Percentiles rank a stretch among this genome's conserved stretches.
Evolutionary conservation across 495 filamentous ascomycete species (phyloP).

Genomic region (Lophium mytilinum): DNA sequence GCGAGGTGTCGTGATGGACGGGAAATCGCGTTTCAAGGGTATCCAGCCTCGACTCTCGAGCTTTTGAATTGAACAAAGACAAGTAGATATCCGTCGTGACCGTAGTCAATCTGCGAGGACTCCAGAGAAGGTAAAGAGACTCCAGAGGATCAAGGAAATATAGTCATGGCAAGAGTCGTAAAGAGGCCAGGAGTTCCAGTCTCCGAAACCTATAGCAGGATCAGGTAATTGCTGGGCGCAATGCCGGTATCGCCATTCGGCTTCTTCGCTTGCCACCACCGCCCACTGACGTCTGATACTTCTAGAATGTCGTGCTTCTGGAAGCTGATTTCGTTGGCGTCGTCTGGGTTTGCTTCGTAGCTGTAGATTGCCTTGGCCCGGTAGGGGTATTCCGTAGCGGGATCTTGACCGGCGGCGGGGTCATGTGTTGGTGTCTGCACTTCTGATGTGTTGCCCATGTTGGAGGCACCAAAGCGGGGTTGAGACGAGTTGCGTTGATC

Average conservation of each 20-base stretch:
- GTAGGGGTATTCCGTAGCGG: slow-evolving; percentile 72
- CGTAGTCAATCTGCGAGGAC: background rate
- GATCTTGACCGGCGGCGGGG: slow-evolving; percentile 9
- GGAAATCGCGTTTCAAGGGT: background rate
- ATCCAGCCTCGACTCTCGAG: background rate
- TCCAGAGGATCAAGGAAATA: background rate
- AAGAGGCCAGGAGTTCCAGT: slow-evolving; percentile 18
- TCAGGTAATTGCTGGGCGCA: slow-evolving; percentile 95
- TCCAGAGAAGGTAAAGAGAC: slow-evolving; percentile 14
- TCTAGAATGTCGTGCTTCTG: slow-evolving; percentile 93
- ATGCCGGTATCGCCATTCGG: slow-evolving; percentile 92
- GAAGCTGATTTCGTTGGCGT: slow-evolving; percentile 97
- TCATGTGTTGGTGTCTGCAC: slow-evolving; percentile 18
- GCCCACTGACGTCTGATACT: slow-evolving; percentile 90
- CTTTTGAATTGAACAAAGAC: background rate
- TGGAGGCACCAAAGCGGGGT: slow-evolving; percentile 43
- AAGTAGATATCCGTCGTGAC: background rate
- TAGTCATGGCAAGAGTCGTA: slow-evolving; percentile 13
- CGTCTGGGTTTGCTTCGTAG: slow-evolving; percentile 96
- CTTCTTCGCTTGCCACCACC: slow-evolving; percentile 99
- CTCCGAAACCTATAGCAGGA: slow-evolving; percentile 59
- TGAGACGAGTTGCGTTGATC: slow-evolving; percentile 51
- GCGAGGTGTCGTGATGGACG: background rate
- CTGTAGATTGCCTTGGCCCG: slow-evolving; percentile 96
- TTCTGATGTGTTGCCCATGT: slow-evolving; percentile 9